phyloP scores from a whole-genome alignment of 2,329 filamentous ascomycete species.

The Epichloe hybrida region DNA sequence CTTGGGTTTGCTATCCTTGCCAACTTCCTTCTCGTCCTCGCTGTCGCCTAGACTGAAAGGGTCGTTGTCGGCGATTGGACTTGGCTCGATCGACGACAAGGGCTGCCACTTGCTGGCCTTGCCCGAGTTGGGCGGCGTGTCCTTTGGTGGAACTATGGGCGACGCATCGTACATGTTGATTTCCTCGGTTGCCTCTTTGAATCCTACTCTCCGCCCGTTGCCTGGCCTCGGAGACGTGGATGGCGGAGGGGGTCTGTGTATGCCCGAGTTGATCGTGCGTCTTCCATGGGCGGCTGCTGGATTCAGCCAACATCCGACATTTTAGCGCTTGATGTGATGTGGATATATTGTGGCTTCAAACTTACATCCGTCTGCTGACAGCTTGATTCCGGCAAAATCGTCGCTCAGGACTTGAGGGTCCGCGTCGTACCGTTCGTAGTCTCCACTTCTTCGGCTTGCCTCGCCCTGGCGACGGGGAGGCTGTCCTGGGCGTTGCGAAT shows the following conservation, averaged over 20 bases:
- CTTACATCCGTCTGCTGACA: slow-evolving; percentile 50
- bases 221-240: slow-evolving; percentile 36
- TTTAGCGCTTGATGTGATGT: neutral
- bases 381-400: slow-evolving; percentile 65
- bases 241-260: slow-evolving; percentile 57
- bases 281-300: slow-evolving; percentile 13
- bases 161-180: slow-evolving; percentile 62
- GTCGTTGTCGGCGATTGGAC: slow-evolving; percentile 78
- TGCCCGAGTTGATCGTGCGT: slow-evolving; percentile 52
- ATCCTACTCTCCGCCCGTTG: slow-evolving; percentile 40
- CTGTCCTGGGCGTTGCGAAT: slow-evolving; percentile 16
- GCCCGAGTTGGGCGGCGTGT: slow-evolving; percentile 29
- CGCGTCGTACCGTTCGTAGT: slow-evolving; percentile 86
- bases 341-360: slow-evolving; percentile 6
- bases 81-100: slow-evolving; percentile 66
- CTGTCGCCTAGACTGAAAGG: slow-evolving; percentile 94
- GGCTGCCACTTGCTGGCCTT: slow-evolving; percentile 97
- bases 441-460: slow-evolving; percentile 58
- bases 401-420: slow-evolving; percentile 84
- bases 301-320: neutral
- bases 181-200: slow-evolving; percentile 57
- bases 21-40: slow-evolving; percentile 66
- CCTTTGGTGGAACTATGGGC: slow-evolving; percentile 41
- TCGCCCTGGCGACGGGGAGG: slow-evolving; percentile 42
- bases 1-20: slow-evolving; percentile 34